These are phyloP conservation scores for Carallia brachiata DNA, from an alignment of 345 rosid genomes.

Conservation along the genomic window DNA sequence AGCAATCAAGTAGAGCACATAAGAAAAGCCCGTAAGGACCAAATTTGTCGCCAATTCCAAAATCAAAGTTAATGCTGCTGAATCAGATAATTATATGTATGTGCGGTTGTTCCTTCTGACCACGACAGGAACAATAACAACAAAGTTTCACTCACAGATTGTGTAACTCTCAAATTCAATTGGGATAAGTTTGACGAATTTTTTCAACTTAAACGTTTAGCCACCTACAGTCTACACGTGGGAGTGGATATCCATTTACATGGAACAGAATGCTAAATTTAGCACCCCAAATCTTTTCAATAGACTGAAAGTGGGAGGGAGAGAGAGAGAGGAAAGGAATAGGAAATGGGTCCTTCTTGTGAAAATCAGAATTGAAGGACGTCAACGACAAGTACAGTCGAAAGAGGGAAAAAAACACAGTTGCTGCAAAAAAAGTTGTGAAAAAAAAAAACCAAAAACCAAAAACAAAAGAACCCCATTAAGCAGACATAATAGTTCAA, in stretches of 20 bases:
- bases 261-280: not conserved
- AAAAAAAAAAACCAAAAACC: slow-evolving; percentile 3
- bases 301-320: too few relatives aligned
- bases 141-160: too few relatives aligned
- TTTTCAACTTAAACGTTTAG: not conserved
- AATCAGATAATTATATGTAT: not conserved
- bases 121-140: not conserved
- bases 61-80: not conserved
- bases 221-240: too few relatives aligned
- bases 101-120: not conserved
- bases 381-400: slow-evolving; percentile 1
- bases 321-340: not conserved
- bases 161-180: too few relatives aligned
- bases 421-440: slow-evolving; percentile 4
- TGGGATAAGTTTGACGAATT: too few relatives aligned
- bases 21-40: not conserved
- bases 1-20: not conserved
- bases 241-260: not conserved
- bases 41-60: not conserved
- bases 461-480: slow-evolving; percentile 7
- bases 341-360: not conserved
- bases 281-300: not conserved
- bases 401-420: not conserved
- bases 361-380: not conserved
- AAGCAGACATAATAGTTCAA: slow-evolving; percentile 5